Evolutionary conservation across 208 protist genomes (phyloP), one percentile per base, ranked within the genome.

Genomic region (Leishmania amazonensis): DNA sequence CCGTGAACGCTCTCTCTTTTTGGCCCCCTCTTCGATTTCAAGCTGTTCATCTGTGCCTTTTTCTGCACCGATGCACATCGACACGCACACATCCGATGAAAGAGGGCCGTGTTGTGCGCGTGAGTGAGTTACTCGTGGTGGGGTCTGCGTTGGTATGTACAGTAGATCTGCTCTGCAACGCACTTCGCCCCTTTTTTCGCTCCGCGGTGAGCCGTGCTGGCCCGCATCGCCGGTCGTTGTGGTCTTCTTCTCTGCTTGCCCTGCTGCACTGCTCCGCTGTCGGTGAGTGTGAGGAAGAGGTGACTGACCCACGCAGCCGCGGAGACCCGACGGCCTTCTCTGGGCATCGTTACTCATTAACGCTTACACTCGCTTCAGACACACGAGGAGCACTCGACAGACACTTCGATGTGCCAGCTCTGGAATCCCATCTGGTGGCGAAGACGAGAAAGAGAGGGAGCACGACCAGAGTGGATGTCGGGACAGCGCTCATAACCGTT

Each of bases 141-240:
- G 24, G 21, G n/a, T 8, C 31, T 68, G 62, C 62, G 62, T 8
- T 68, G 31, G 24, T 40, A 65, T 65, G 74, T 78, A 67, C 38
- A 78, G 40, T 21, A 49, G 35, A 19, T 47, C 80, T 57, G 38
- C n/a, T 49, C 51, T 73, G 15, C 45, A 79, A 49, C 31, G 11
- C 53, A 6, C 58, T 54, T 75, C 81, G 28, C 68, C 65, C 76
- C 68, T 28, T 64, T 82, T 80, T 83, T 31, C 70, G 24, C 70
- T 51, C 13, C 17, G 21, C 38, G 45, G 45, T 54, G 38, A 45
- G 15, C 40, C 65, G 8, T 31, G 11, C 3, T 47, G 24, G 45
- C 1, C 42, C 3, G 28, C 45, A 4, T 38, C 45, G 38, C 70
- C 35, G 47, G 42, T 3, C 3, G 70, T 19, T n/a, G 28, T 74